phyloP scores from a whole-genome alignment of 192 early-diverging fungal genomes.

The Gamsiella multidivaricata region DNA sequence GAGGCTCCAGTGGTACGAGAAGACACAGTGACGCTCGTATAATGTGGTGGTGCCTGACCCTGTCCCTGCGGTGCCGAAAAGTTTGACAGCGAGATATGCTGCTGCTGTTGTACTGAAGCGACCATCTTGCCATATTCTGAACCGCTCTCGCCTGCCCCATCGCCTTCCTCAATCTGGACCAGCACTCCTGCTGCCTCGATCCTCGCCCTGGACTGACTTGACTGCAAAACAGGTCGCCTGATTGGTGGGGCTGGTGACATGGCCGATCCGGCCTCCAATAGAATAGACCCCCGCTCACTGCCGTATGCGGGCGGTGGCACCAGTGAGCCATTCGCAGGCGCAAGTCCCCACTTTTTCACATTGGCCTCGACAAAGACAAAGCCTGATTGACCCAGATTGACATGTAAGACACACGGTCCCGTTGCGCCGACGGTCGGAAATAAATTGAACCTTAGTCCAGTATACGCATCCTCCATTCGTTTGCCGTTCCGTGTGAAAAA shows the following conservation, averaged over 20 bases:
- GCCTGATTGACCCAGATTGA: constrained; percentile 81
- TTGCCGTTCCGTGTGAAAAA: constrained; percentile 85
- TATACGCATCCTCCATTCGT: constrained; percentile 73
- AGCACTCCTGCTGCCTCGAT: constrained; percentile 36
- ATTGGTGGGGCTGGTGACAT: constrained; percentile 10
- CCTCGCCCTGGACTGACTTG: constrained; percentile 34
- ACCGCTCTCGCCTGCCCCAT: not conserved
- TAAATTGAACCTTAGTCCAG: constrained; percentile 71
- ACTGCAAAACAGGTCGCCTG: constrained; percentile 30
- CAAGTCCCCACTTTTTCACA: constrained; percentile 86
- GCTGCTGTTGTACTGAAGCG: constrained; percentile 5
- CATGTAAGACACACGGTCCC: constrained; percentile 66
- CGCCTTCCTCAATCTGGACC: constrained; percentile 35
- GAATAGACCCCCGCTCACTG: constrained; percentile 74
- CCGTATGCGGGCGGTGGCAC: constrained; percentile 87
- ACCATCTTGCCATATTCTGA: not conserved
- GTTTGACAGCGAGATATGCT: constrained; percentile 29
- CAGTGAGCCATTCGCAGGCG: constrained; percentile 73
- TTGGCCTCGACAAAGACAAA: constrained; percentile 91
- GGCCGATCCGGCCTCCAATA: constrained; percentile 57
- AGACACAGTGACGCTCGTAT: constrained; percentile 8
- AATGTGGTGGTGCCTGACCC: constrained; percentile 22
- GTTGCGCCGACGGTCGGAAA: constrained; percentile 77
- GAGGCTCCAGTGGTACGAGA: not conserved
- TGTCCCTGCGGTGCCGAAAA: constrained; percentile 24